phyloP scores from a whole-genome alignment of 768 basidiomycete genomes.

The Lepiota venenata region DNA sequence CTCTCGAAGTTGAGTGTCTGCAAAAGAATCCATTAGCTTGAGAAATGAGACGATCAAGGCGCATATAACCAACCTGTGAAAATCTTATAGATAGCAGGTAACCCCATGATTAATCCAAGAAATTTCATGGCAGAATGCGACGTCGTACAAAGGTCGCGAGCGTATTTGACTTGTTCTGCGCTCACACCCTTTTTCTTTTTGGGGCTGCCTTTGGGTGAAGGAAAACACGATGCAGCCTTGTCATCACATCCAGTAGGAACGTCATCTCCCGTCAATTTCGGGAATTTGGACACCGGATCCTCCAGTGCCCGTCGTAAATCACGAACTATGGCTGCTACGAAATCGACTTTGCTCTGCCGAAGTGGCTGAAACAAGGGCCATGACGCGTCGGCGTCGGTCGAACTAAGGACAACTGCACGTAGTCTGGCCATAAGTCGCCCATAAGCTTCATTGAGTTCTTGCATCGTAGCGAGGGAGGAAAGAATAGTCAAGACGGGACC shows the following conservation, averaged over 20 bases:
- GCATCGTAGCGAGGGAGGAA: constrained; percentile 40
- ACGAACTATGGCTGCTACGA: constrained; percentile 60
- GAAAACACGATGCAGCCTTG: constrained; percentile 34
- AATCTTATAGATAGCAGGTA: constrained; percentile 53
- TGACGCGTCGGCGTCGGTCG: constrained; percentile 54
- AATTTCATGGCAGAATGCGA: constrained; percentile 69
- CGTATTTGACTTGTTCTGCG: constrained; percentile 74
- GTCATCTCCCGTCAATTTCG: constrained; percentile 21
- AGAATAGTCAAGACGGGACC: constrained; percentile 61
- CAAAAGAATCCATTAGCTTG: constrained; percentile 5
- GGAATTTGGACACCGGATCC: constrained; percentile 40
- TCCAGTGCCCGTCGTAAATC: constrained; percentile 66
- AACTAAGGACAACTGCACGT: constrained; percentile 38
- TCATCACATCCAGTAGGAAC: constrained; percentile 23
- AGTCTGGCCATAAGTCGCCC: constrained; percentile 66
- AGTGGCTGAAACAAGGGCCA: constrained; percentile 76
- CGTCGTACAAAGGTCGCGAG: constrained; percentile 74
- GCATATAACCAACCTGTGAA: constrained; percentile 50
- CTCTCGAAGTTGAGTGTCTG: constrained; percentile 56
- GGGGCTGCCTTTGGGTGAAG: constrained; percentile 71
- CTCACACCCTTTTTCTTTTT: constrained; percentile 67
- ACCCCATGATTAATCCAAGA: constrained; percentile 55
- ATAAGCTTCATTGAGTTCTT: constrained; percentile 72
- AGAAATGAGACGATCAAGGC: constrained; percentile 11
- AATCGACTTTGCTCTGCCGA: constrained; percentile 44